phyloP scores from a whole-genome alignment of 106 monocot genomes.

The Apostasia shenzhenica region DNA sequence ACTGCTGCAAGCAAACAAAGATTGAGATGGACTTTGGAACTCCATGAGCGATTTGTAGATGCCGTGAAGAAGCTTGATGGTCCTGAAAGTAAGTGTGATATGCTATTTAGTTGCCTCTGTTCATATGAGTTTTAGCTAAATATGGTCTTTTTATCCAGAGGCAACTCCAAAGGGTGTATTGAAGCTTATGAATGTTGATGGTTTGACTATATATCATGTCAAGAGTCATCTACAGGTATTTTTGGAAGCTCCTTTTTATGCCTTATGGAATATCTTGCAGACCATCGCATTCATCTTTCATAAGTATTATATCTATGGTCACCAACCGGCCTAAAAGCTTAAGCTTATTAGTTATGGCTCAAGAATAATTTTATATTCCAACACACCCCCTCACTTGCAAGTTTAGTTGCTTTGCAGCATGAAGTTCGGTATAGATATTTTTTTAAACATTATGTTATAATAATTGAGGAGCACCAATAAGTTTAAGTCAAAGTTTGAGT shows the following conservation, averaged over 20 bases:
- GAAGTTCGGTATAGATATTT: too few relatives aligned
- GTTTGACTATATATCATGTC: slow-evolving; percentile 87
- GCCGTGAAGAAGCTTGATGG: slow-evolving; percentile 90
- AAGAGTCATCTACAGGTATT: slow-evolving; percentile 94
- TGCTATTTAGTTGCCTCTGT: not conserved
- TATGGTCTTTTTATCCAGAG: slow-evolving; percentile 32
- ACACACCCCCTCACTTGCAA: too few relatives aligned
- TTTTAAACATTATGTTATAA: too few relatives aligned
- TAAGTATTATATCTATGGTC: too few relatives aligned
- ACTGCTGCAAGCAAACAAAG: slow-evolving; percentile 53
- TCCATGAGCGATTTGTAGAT: slow-evolving; percentile 83
- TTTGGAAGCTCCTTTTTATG: not conserved
- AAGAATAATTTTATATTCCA: too few relatives aligned
- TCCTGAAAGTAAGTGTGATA: slow-evolving; percentile 56
- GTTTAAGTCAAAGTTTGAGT: too few relatives aligned
- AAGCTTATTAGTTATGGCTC: too few relatives aligned
- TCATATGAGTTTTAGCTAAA: not conserved
- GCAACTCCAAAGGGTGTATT: slow-evolving; percentile 92
- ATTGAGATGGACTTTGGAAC: slow-evolving; percentile 86
- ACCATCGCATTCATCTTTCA: too few relatives aligned
- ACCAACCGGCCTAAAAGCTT: too few relatives aligned
- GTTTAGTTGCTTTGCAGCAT: too few relatives aligned
- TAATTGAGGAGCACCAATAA: too few relatives aligned
- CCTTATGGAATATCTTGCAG: not conserved
- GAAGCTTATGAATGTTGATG: slow-evolving; percentile 89